A percentile compares a stretch with the other conserved stretches of the same genome.
Conservation (phyloP, 345 rosid species). For the Eucalyptus curtisii region DNA sequence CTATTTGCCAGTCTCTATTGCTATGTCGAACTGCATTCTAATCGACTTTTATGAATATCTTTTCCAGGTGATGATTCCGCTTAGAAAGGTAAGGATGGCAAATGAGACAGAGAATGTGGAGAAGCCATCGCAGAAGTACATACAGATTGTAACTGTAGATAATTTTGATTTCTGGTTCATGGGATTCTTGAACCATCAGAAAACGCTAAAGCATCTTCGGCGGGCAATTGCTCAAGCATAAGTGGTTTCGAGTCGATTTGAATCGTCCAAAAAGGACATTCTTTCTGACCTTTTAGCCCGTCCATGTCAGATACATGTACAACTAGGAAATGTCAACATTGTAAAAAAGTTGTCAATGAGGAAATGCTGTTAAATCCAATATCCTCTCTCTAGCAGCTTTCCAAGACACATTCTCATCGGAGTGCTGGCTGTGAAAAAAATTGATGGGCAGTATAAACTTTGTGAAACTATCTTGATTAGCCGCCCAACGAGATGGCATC, state of each 20-base stretch:
- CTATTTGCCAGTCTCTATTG: not conserved
- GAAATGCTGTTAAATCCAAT: not conserved
- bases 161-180: slow-evolving; percentile 79
- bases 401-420: not conserved
- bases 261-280: not conserved
- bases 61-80: slow-evolving; percentile 33
- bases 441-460: not conserved
- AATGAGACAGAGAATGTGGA: slow-evolving; percentile 38
- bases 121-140: slow-evolving; percentile 59
- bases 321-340: not conserved
- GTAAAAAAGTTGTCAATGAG: not conserved
- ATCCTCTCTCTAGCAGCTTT: not conserved
- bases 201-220: slow-evolving; percentile 45
- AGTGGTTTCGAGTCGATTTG: not conserved
- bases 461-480: not conserved
- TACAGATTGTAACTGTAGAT: slow-evolving; percentile 53
- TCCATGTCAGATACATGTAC: not conserved
- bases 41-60: not conserved
- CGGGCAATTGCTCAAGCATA: slow-evolving; percentile 22
- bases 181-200: slow-evolving; percentile 69
- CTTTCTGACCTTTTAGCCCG: not conserved
- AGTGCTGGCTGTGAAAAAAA: not conserved
- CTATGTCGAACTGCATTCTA: not conserved
- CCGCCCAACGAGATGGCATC: not conserved
- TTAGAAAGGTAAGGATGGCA: slow-evolving; percentile 37